These are phyloP conservation scores for Aspergillus avenaceus DNA, from an alignment of 495 filamentous ascomycete genomes.

Conservation along the genomic window DNA sequence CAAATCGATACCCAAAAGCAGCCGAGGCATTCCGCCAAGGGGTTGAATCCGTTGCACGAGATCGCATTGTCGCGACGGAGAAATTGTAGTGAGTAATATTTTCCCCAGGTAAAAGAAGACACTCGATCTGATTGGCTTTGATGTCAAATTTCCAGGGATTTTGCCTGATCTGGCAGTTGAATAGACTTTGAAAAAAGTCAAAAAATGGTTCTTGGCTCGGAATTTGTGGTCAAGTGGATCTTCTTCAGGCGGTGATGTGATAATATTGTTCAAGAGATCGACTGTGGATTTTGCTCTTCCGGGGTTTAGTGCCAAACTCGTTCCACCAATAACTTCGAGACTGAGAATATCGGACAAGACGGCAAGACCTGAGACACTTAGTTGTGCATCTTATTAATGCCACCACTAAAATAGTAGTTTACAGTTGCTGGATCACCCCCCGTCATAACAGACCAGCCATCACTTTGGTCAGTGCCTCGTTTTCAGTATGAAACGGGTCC, in stretches of 20 bases:
- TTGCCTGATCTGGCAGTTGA: neutral
- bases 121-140: neutral
- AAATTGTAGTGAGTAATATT: neutral
- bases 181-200: too few species aligned
- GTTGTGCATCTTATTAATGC: too few species aligned
- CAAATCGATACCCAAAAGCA: neutral
- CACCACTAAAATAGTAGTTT: too few species aligned
- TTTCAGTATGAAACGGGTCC: constrained; percentile 34
- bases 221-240: neutral
- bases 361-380: neutral
- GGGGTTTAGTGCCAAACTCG: neutral
- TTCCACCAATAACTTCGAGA: constrained; percentile 11
- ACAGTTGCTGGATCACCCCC: neutral
- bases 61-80: neutral
- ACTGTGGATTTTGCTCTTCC: neutral
- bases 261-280: neutral
- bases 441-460: constrained; percentile 37
- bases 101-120: too few species aligned
- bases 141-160: neutral
- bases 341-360: neutral
- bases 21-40: neutral
- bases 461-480: constrained; percentile 38
- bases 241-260: constrained; percentile 41
- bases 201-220: neutral
- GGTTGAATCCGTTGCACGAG: neutral